phyloP scores from a whole-genome alignment of 2,329 filamentous ascomycete genomes.

The Curvularia spicifera region DNA sequence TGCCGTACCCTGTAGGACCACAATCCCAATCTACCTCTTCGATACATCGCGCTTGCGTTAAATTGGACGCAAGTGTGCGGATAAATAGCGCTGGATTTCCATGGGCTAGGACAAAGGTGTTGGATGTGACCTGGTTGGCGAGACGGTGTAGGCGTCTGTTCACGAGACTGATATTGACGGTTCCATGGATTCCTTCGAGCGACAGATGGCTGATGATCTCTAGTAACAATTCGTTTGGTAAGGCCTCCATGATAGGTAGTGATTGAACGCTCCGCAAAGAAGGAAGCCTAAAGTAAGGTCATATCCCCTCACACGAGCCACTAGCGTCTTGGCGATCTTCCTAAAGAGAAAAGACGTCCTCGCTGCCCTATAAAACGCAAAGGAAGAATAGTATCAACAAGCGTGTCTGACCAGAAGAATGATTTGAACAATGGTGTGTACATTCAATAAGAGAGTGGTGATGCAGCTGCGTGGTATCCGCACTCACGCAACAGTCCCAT shows the following conservation, averaged over 20 bases:
- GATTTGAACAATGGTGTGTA: neutral
- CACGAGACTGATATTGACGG: constrained; percentile 4
- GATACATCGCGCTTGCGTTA: constrained; percentile 2
- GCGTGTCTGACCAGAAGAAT: neutral
- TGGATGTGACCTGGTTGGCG: constrained; percentile 6
- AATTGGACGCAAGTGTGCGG: constrained; percentile 10
- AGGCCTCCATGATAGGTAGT: constrained; percentile 1
- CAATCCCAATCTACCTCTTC: constrained; percentile 7
- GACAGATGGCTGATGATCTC: constrained; percentile 6
- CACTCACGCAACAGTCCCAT: constrained; percentile 19
- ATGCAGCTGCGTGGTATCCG: constrained; percentile 17
- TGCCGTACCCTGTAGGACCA: neutral
- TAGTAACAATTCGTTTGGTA: constrained; percentile 14
- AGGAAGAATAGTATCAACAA: neutral
- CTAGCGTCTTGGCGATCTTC: constrained; percentile 3
- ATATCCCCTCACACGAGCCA: too few relatives aligned
- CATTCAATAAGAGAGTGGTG: constrained; percentile 19
- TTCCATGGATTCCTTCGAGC: neutral
- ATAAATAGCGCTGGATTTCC: constrained; percentile 9
- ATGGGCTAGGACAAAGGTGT: neutral
- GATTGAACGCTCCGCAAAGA: too few relatives aligned
- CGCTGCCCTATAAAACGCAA: neutral
- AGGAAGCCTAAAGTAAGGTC: neutral
- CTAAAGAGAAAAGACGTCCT: too few relatives aligned
- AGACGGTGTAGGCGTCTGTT: constrained; percentile 9